A percentile compares a stretch with the other conserved stretches of the same genome.
Evolutionary conservation across 768 basidiomycete species (phyloP).

Genomic region (Podaxis sp.): DNA sequence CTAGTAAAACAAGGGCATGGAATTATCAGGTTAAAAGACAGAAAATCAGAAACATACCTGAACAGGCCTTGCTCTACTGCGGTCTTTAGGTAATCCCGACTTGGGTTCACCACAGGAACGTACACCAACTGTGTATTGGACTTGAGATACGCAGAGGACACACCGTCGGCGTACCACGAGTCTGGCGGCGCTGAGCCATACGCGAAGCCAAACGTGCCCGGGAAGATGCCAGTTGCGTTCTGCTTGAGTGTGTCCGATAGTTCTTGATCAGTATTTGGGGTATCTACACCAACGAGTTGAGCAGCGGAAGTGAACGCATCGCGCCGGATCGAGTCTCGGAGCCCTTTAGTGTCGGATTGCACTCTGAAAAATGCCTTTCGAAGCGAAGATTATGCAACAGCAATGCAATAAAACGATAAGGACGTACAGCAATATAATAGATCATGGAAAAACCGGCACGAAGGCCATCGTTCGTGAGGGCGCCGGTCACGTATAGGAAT

Average conservation of each 20-base stretch:
- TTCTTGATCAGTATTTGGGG: not conserved
- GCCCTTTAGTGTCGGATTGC: not conserved
- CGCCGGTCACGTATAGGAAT: not conserved
- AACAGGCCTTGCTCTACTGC: not conserved
- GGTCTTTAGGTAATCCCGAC: not conserved
- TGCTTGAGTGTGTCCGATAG: too few species aligned
- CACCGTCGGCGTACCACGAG: not conserved
- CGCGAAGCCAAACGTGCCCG: not conserved
- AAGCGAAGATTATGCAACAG: not conserved
- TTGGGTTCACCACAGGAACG: not conserved
- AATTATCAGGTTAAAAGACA: not conserved
- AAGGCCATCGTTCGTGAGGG: not conserved
- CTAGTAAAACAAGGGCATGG: not conserved
- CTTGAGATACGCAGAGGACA: not conserved
- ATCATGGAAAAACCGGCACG: not conserved
- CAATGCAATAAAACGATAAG: not conserved
- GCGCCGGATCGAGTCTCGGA: not conserved
- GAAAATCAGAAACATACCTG: not conserved
- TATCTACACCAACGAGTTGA: too few species aligned
- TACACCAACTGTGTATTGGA: not conserved
- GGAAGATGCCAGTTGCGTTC: too few species aligned
- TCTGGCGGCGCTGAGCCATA: not conserved
- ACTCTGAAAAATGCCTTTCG: not conserved
- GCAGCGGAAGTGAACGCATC: too few species aligned
- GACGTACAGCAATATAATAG: not conserved